Evolutionary conservation across 768 basidiomycete genomes (phyloP).

Genomic region (Leccinum olivaceopallidum): DNA sequence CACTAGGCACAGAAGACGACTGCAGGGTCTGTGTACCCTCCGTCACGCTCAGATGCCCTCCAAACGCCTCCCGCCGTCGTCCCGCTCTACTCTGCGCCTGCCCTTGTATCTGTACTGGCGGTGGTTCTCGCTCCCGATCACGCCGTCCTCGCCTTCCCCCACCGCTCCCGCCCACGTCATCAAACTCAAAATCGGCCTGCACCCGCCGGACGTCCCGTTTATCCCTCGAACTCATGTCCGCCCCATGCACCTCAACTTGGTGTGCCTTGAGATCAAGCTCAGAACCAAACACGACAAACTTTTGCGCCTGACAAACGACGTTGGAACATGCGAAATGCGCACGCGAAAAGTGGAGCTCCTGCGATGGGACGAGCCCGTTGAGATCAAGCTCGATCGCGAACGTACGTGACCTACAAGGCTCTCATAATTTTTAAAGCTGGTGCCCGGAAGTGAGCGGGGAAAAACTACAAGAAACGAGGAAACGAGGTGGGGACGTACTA

Average conservation of each 20-base stretch:
- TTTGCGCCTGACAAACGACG: constrained; percentile 71
- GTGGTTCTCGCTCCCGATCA: constrained; percentile 45
- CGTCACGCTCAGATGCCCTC: constrained; percentile 51
- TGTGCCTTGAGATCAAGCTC: constrained; percentile 90
- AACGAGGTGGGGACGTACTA: constrained; percentile 59
- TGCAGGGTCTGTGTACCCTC: constrained; percentile 26
- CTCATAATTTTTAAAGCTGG: constrained; percentile 84
- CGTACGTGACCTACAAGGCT: constrained; percentile 49
- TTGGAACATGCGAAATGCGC: constrained; percentile 81
- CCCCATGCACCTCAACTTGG: constrained; percentile 81
- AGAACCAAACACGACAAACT: constrained; percentile 93
- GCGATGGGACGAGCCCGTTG: neutral
- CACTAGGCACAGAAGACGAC: constrained; percentile 21
- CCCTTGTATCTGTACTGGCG: constrained; percentile 26
- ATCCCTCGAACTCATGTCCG: constrained; percentile 69
- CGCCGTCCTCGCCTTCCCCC: constrained; percentile 44
- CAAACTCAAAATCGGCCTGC: constrained; percentile 65
- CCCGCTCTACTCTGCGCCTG: constrained; percentile 27
- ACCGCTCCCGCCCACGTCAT: constrained; percentile 47
- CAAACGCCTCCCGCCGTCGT: constrained; percentile 63
- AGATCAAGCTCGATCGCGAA: neutral
- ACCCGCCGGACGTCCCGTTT: constrained; percentile 68
- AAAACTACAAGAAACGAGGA: neutral
- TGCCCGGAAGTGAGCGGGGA: neutral
- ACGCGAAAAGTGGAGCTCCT: constrained; percentile 77